A percentile compares a stretch with the other conserved stretches of the same genome.
Evolutionary conservation across 768 basidiomycete genomes (phyloP).

Genomic region (Boletus vermiculosoides): DNA sequence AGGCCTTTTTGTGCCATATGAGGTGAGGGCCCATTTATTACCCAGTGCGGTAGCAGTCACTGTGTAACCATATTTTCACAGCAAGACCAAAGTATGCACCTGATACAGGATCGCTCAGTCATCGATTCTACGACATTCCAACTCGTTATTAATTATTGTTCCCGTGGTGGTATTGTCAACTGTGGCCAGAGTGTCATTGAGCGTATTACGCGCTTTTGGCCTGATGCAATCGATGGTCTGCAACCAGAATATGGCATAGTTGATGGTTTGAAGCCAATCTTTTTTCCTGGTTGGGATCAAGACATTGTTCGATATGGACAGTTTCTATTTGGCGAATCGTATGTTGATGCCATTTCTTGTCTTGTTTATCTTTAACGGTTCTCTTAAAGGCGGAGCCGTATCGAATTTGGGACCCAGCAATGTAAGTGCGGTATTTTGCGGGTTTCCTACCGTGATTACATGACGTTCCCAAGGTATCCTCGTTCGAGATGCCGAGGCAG

Average conservation of each 20-base stretch:
- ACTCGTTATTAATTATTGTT: constrained; percentile 64
- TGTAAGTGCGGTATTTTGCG: constrained; percentile 39
- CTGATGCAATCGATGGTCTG: constrained; percentile 59
- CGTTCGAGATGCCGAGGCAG: constrained; percentile 59
- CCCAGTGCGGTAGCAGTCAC: not conserved
- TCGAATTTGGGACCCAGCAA: constrained; percentile 65
- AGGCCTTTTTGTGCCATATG: constrained; percentile 63
- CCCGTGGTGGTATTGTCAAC: constrained; percentile 69
- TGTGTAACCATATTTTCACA: not conserved
- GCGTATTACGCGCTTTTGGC: constrained; percentile 60
- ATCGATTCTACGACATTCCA: constrained; percentile 47
- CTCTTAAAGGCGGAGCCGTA: constrained; percentile 40
- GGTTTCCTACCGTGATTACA: not conserved
- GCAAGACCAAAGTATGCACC: constrained; percentile 20
- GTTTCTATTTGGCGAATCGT: constrained; percentile 55
- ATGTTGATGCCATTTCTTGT: constrained; percentile 2
- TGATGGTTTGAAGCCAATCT: constrained; percentile 54
- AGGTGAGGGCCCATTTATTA: constrained; percentile 39
- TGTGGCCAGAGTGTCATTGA: constrained; percentile 65
- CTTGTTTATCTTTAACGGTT: no score
- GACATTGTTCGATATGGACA: constrained; percentile 48
- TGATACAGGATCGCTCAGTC: constrained; percentile 15
- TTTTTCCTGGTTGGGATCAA: constrained; percentile 50
- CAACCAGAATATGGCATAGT: constrained; percentile 54
- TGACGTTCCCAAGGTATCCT: constrained; percentile 52